These are phyloP conservation scores for Penicillium sp. DNA, from an alignment of 2,329 filamentous ascomycete genomes.

Conservation along the genomic window DNA sequence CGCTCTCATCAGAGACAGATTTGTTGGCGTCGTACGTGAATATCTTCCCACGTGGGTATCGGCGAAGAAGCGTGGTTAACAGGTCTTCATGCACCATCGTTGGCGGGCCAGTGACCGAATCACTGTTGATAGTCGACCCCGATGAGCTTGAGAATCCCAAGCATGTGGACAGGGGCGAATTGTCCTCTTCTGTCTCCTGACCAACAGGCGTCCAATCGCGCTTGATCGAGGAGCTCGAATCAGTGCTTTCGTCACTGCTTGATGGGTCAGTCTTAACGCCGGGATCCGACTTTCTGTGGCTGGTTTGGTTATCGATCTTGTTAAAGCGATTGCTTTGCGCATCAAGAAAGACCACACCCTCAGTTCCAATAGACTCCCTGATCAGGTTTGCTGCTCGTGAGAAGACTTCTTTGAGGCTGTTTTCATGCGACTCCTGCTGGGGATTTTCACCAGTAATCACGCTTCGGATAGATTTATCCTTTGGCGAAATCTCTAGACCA, in stretches of 20 bases:
- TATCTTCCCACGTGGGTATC: slow-evolving; percentile 30
- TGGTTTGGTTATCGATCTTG: slow-evolving; percentile 12
- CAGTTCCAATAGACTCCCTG: slow-evolving; percentile 42
- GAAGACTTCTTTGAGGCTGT: slow-evolving; percentile 34
- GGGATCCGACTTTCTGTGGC: slow-evolving; percentile 8
- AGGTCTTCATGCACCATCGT: slow-evolving; percentile 20
- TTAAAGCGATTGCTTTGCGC: slow-evolving; percentile 19
- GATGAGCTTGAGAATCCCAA: slow-evolving; percentile 21
- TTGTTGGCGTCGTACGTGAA: slow-evolving; percentile 26
- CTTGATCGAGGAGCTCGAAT: slow-evolving; percentile 9
- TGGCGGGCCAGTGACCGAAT: slow-evolving; percentile 6
- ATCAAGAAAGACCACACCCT: slow-evolving; percentile 39
- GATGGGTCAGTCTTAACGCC: slow-evolving; percentile 2
- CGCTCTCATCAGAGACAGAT: slow-evolving; percentile 26
- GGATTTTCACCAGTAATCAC: slow-evolving; percentile 6
- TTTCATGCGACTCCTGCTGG: slow-evolving; percentile 9
- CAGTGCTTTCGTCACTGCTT: slow-evolving; percentile 24
- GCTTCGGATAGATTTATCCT: slow-evolving; percentile 1
- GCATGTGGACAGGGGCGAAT: slow-evolving; percentile 4
- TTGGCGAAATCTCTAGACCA: neutral
- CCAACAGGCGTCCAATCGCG: neutral
- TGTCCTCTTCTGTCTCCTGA: slow-evolving; percentile 1
- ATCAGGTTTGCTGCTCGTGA: slow-evolving; percentile 48
- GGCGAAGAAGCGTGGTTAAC: slow-evolving; percentile 20
- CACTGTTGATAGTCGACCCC: slow-evolving; percentile 16